Evolutionary conservation across 2,329 filamentous ascomycete species (phyloP).

Genomic region (Colletotrichum sp.): DNA sequence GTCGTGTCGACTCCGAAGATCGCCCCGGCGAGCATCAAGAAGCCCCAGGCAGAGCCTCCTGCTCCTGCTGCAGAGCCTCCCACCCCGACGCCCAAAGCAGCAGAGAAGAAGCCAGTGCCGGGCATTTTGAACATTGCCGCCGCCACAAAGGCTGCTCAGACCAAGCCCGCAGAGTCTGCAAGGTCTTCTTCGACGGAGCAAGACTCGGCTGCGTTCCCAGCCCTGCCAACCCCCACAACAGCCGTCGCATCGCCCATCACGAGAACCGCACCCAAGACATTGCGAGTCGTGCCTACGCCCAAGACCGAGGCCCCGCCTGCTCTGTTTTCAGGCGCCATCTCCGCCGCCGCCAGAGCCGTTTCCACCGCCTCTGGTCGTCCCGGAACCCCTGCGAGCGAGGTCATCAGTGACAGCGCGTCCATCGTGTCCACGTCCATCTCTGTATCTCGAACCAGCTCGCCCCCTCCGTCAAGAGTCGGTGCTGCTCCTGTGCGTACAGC

Average conservation of each 20-base stretch:
- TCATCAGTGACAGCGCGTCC: conserved; percentile 78
- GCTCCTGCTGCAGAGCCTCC: neutral
- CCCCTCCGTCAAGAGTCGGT: conserved; percentile 66
- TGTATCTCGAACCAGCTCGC: conserved; percentile 71
- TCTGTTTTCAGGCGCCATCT: neutral
- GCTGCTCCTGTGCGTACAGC: conserved; percentile 70
- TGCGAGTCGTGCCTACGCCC: conserved; percentile 72
- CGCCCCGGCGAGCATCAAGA: conserved; percentile 37
- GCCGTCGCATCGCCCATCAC: conserved; percentile 53
- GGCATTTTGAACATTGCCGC: conserved; percentile 55
- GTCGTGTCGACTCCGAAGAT: conserved; percentile 38
- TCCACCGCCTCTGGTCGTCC: conserved; percentile 56
- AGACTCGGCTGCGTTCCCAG: conserved; percentile 49
- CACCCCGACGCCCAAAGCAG: conserved; percentile 24
- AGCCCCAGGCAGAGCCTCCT: conserved; percentile 26
- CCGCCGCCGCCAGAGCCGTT: conserved; percentile 45
- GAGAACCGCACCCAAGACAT: conserved; percentile 63
- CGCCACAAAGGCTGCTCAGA: conserved; percentile 42
- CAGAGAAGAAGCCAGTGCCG: conserved; percentile 43
- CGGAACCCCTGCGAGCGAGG: conserved; percentile 75
- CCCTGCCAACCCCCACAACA: conserved; percentile 53
- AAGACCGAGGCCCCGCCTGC: conserved; percentile 61
- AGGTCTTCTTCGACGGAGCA: conserved; percentile 32
- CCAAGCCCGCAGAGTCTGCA: conserved; percentile 29
- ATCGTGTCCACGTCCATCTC: conserved; percentile 74